Base-by-base conservation (phyloP, 169 alveolate genomes). In the Babesia microti region DNA sequence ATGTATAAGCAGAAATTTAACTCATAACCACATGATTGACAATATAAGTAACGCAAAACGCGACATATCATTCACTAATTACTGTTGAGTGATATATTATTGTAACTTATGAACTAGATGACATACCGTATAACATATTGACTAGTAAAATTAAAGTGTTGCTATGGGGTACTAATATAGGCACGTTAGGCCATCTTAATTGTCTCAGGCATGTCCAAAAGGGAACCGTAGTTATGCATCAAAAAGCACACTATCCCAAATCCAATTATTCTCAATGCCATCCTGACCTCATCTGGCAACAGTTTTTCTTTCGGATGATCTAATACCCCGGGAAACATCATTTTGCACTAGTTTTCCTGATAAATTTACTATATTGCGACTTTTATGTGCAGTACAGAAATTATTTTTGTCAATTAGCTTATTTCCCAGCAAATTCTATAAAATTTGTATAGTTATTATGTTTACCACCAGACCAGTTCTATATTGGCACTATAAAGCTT, bases 401-500 rank as follows among this genome's bases (percentile, higher is more conserved):
- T 19, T 18, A 12, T 14, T 37, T 15, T 0, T 26, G 30, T 6
- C 30, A 15, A 17, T 12, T 43, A 41, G 15, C 52, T 24, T 12
- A 23, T 43, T 26, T 43, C 4, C 14, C 6, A 28, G 30, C 17
- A 2, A 7, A 22, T 43, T 2, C 11, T 24, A 43, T 17, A 11
- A 28, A 43, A 15, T 14, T 43, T 43, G 61, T 40, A 40, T 27
- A 46, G 44, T 24, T 44, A 61, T 47, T 72, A 59, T 73, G 50
- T 50, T 61, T 52, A 21, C 30, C 14, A 59, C 68, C 19, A 14
- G 65, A 15, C 12, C 61, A 11, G 35, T 24, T 48, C 59, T 43
- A 23, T 81, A 78, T 68, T 84, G 89, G 90, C 92, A 84, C 74
- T 84, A 84, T 63, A 84, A 84, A 45, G 65, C 84, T 19, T 84